These are phyloP conservation scores for Exophiala sp. DNA, from an alignment of 2,329 filamentous ascomycete species.

Conservation along the genomic window DNA sequence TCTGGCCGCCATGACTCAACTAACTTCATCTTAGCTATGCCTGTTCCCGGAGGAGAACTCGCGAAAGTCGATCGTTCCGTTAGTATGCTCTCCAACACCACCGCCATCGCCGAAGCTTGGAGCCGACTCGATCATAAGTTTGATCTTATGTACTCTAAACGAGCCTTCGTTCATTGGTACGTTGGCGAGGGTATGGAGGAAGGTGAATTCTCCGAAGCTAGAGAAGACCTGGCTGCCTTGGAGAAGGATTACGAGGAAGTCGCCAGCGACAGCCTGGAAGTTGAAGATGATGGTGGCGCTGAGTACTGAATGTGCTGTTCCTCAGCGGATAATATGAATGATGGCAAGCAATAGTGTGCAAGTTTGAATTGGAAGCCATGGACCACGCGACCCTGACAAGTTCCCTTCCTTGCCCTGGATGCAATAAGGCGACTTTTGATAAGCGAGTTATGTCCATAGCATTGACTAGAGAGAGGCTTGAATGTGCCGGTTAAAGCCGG, in stretches of 20 bases:
- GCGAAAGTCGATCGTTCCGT: conserved; percentile 51
- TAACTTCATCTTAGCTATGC: conserved; percentile 33
- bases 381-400: not conserved
- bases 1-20: no score
- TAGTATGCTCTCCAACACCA: conserved; percentile 62
- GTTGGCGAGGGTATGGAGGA: conserved; percentile 91
- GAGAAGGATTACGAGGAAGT: conserved; percentile 87
- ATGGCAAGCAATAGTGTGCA: not conserved
- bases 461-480: not conserved
- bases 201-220: conserved; percentile 80
- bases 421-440: not conserved
- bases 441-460: not conserved
- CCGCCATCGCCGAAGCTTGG: conserved; percentile 62
- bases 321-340: not conserved
- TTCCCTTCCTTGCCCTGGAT: not conserved
- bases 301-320: conserved; percentile 14
- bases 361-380: not conserved
- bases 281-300: conserved; percentile 47
- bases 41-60: conserved; percentile 49
- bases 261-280: conserved; percentile 58
- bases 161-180: conserved; percentile 66
- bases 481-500: conserved; percentile 2
- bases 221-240: conserved; percentile 76
- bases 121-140: conserved; percentile 60
- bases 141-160: conserved; percentile 64